Evolutionary conservation across 495 filamentous ascomycete species (phyloP).

Genomic region (Penicillium coffeae): DNA sequence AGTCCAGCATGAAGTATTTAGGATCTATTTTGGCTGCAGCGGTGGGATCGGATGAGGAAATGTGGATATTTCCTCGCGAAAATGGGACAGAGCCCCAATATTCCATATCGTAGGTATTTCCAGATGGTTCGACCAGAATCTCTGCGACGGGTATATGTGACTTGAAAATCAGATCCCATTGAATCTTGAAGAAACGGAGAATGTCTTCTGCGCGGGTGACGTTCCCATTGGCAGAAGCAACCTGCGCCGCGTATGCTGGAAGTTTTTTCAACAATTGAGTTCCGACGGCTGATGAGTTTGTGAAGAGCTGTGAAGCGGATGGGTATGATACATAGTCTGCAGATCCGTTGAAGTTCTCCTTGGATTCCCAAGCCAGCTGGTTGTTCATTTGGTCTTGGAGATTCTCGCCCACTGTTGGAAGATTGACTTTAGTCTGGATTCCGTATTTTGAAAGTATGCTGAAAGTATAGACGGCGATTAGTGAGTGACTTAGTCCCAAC

Average conservation of each 20-base stretch:
- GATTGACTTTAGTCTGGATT: slow-evolving; percentile 16
- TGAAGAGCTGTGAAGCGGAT: slow-evolving; percentile 14
- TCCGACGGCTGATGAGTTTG: slow-evolving; percentile 14
- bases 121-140: slow-evolving; percentile 26
- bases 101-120: slow-evolving; percentile 23
- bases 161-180: slow-evolving; percentile 30
- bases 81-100: slow-evolving; percentile 47
- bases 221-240: slow-evolving; percentile 17
- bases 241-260: slow-evolving; percentile 16
- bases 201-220: slow-evolving; percentile 14
- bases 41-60: slow-evolving; percentile 32
- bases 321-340: slow-evolving; percentile 19
- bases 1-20: slow-evolving; percentile 49
- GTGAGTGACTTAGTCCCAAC: background rate
- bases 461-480: background rate
- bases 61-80: slow-evolving; percentile 57
- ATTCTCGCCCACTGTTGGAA: slow-evolving; percentile 22
- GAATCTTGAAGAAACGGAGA: slow-evolving; percentile 20
- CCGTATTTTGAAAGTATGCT: slow-evolving; percentile 18
- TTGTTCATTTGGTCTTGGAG: slow-evolving; percentile 26
- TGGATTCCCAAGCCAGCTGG: slow-evolving; percentile 12
- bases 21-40: slow-evolving; percentile 48
- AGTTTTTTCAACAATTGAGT: slow-evolving; percentile 14
- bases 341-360: slow-evolving; percentile 6
- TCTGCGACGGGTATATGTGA: slow-evolving; percentile 39